These are phyloP conservation scores for Sporopachydermia cereana DNA, from an alignment of 1,139 yeast genomes.

Conservation along the genomic window DNA sequence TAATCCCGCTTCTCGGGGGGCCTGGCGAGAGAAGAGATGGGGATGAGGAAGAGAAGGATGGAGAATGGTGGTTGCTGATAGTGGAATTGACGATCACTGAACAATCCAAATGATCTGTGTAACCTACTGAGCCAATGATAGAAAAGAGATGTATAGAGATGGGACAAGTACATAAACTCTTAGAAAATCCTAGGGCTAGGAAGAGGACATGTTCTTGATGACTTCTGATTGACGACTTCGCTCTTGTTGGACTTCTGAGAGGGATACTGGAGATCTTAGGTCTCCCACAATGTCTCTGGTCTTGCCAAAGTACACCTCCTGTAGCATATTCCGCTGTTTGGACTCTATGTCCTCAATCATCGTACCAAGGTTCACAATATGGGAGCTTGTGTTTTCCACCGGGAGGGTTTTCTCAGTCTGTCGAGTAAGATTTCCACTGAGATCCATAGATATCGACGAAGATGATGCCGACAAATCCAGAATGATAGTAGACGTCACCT, in stretches of 20 bases:
- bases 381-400: constrained; percentile 39
- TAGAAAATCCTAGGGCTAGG: background rate
- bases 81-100: too few species aligned
- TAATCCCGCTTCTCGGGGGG: too few species aligned
- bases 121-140: too few species aligned
- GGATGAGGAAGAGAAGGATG: too few species aligned
- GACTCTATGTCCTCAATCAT: constrained; percentile 83
- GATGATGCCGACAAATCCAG: constrained; percentile 42
- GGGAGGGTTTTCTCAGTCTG: constrained; percentile 43
- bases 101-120: too few species aligned
- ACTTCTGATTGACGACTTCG: background rate
- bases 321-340: constrained; percentile 74
- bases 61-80: too few species aligned
- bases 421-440: constrained; percentile 80
- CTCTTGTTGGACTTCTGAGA: constrained; percentile 18
- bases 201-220: background rate
- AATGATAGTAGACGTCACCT: constrained; percentile 80
- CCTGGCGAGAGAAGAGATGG: too few species aligned
- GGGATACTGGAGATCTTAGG: constrained; percentile 34
- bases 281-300: constrained; percentile 77
- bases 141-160: too few species aligned
- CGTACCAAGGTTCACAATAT: constrained; percentile 76
- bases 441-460: constrained; percentile 30
- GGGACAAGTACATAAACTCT: too few species aligned
- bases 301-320: constrained; percentile 92